Percentiles rank a stretch among this genome's conserved stretches.
Evolutionary conservation across 306 rosid species (phyloP).

Genomic region (Carpinus fangiana): DNA sequence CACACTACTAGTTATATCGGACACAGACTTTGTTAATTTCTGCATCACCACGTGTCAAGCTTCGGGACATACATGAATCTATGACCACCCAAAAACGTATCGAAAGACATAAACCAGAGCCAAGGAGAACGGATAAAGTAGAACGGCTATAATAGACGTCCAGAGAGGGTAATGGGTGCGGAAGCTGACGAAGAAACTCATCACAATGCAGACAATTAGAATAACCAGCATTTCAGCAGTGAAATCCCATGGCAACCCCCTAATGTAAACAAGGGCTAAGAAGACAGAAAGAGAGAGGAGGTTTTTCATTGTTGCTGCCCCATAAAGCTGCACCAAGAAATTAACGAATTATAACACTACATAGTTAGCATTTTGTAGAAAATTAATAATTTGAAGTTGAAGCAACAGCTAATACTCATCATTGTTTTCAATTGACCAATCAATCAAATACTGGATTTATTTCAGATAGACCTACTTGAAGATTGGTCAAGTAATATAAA

Average conservation of each 20-base stretch:
- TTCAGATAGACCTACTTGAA: neutral
- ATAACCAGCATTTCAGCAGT: conserved; percentile 87
- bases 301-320: conserved; percentile 91
- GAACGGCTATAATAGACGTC: conserved; percentile 73
- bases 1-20: too few species aligned
- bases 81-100: conserved; percentile 83
- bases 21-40: too few species aligned
- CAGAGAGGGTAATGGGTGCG: conserved; percentile 88
- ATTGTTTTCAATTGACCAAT: neutral
- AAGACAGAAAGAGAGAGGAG: conserved; percentile 89
- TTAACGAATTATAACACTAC: neutral
- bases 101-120: conserved; percentile 88
- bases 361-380: neutral
- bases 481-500: neutral
- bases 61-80: conserved; percentile 21
- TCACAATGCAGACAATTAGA: conserved; percentile 62
- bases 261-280: conserved; percentile 74
- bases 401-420: too few species aligned
- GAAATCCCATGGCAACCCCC: conserved; percentile 92
- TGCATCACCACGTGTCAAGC: neutral
- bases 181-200: conserved; percentile 81
- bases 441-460: neutral
- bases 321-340: conserved; percentile 67
- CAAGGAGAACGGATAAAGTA: conserved; percentile 84
- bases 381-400: neutral